Evolutionary conservation across 495 filamentous ascomycete species (phyloP), one percentile per base, ranked within the genome.

Genomic region (Aspergillus panamensis): DNA sequence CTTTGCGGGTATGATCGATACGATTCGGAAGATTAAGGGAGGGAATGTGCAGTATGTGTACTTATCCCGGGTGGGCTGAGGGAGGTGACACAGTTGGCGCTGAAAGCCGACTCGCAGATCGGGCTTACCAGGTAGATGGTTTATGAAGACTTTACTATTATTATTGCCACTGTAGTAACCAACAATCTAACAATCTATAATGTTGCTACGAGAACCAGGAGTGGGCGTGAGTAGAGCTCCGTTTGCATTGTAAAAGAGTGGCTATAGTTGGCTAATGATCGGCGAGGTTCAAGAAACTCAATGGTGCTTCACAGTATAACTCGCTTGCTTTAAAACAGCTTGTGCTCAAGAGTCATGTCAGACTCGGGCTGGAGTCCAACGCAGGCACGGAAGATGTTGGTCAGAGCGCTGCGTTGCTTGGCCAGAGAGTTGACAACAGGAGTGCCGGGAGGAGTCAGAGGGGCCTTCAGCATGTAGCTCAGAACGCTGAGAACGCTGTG

Each of bases 401-500:
- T 91, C 72, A 99, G 74, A 20, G 93, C 92, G 61, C 82, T 87
- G 60, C 94, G 90, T 82, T 99, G 94, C 86, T 99, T 99, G 69
- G 87, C 89, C 59, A 99, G 82, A 42, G 94, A 84, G 70, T 99
- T 99, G 75, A 99, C 84, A 50, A 99, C 95, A 12, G 94, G 94
- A 20, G 94, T 96, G 51, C 94, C 95, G 3, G 95, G 88, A 9
- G 94, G 94, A 51, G 93, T 97, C 71, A 97, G 80, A 21, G 94
- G 94, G 55, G 94, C 94, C 87, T 98, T 99, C 65, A 99, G 85
- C 94, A 99, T 98, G 82, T 96, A 99, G 82, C 90, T 95, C 62
- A 99, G 86, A 51, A 99, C 85, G 80, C 92, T 96, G 37, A 99
- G 89, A 30, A 99, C 95, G 73, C 87, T 91, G 80, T 98, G 95